Evolutionary conservation across 495 filamentous ascomycete genomes (phyloP).

Genomic region (Aspergillus campestris): DNA sequence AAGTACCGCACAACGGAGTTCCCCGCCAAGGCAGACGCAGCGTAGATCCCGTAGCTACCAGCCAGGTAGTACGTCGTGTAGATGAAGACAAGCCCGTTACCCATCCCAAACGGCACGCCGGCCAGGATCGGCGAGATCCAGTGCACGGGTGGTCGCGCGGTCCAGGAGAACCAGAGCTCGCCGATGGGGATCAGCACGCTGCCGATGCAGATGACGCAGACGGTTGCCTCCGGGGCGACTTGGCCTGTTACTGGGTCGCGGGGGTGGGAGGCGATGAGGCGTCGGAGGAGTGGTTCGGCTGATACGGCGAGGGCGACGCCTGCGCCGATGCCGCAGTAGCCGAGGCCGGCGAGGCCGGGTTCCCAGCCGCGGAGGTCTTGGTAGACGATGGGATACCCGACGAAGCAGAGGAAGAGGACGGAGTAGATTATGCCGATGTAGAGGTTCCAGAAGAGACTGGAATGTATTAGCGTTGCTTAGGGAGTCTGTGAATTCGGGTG

Average conservation of each 20-base stretch:
- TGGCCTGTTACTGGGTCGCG: conserved; percentile 57
- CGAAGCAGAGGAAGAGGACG: conserved; percentile 66
- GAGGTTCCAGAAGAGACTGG: conserved; percentile 58
- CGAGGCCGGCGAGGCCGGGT: conserved; percentile 53
- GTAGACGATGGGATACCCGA: conserved; percentile 66
- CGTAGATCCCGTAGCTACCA: conserved; percentile 60
- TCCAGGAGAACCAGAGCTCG: conserved; percentile 71
- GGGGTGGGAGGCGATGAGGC: conserved; percentile 57
- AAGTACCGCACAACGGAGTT: conserved; percentile 54
- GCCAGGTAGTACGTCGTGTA: conserved; percentile 65
- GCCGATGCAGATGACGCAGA: conserved; percentile 58
- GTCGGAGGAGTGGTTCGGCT: conserved; percentile 54
- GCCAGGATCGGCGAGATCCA: conserved; percentile 63
- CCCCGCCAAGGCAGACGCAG: conserved; percentile 62
- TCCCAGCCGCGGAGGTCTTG: conserved; percentile 60
- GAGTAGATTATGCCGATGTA: conserved; percentile 64
- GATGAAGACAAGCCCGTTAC: conserved; percentile 64
- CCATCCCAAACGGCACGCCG: conserved; percentile 64
- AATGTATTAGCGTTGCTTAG: conserved; percentile 9
- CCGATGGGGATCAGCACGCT: conserved; percentile 55
- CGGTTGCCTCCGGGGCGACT: conserved; percentile 56
- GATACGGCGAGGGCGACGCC: conserved; percentile 55
- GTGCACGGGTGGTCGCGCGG: conserved; percentile 56
- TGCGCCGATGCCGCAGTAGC: conserved; percentile 62
- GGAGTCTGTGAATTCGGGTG: too few relatives aligned